Conservation (phyloP, 805 yeast species). For the Nakazawaea ambrosiae region DNA sequence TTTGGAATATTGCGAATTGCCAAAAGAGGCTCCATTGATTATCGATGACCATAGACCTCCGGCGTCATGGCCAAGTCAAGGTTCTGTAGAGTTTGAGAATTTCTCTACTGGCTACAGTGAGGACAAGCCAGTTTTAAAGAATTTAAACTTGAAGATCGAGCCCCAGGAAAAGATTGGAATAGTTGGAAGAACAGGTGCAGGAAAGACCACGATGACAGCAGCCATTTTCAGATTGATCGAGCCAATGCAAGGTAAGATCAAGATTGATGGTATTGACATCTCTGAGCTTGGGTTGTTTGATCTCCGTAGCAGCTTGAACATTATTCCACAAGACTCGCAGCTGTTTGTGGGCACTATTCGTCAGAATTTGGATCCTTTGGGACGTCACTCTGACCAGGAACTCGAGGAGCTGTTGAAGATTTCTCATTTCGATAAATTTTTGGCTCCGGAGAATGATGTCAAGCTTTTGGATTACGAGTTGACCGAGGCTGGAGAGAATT, state of each 20-base stretch:
- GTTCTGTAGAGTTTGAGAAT: background rate
- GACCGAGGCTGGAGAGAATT: too few species aligned
- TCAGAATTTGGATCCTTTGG: constrained; percentile 48
- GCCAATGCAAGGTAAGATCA: constrained; percentile 37
- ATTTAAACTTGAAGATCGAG: constrained; percentile 21
- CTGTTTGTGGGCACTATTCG: constrained; percentile 46
- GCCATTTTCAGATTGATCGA: constrained; percentile 47
- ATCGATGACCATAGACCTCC: constrained; percentile 27
- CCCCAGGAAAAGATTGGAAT: constrained; percentile 51
- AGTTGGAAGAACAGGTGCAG: too few species aligned
- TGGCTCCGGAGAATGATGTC: too few species aligned
- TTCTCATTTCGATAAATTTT: background rate
- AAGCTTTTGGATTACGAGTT: too few species aligned
- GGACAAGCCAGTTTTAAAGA: background rate
- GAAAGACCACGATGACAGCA: constrained; percentile 42
- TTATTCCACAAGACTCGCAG: constrained; percentile 55
- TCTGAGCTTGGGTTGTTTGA: constrained; percentile 39
- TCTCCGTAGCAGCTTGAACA: constrained; percentile 40
- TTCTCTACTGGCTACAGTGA: background rate
- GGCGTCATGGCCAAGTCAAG: background rate
- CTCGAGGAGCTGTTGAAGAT: background rate
- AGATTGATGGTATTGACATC: constrained; percentile 42
- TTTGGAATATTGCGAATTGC: constrained; percentile 40
- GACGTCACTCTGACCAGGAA: constrained; percentile 22
- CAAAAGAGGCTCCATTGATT: constrained; percentile 42